Base-by-base conservation (phyloP, 2,329 filamentous ascomycete genomes). In the Penicillium sp. region DNA sequence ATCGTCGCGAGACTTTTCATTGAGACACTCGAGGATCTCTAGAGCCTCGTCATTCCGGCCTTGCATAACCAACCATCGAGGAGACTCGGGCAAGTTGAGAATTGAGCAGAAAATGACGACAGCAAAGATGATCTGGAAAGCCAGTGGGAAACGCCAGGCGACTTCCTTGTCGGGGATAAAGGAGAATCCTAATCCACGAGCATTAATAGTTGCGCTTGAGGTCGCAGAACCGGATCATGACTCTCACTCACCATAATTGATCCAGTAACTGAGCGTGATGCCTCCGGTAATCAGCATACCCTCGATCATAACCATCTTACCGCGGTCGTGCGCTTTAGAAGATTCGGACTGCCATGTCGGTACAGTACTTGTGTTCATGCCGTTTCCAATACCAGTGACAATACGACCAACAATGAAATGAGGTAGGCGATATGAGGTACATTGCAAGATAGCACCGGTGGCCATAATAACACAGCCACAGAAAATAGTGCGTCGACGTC, bases 51-150 rank as follows among this genome's bases (percentile, higher is more conserved):
- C 72, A 51, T 79, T 73, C n/a, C 72, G 67, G 29, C 77, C 78
- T 57, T 78, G 76, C 48, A 80, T 64, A 14, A 81, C 74, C 13
- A 82, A 67, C 75, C 78, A 81, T 46, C 79, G 70, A 2, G 79
- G 79, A 0, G 76, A 79, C 54, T 82, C 79, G 4, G 79, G 79
- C 3, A 80, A 63, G 3, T 69, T 66, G 12, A 75, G 59, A 19
- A 78, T 71, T 16, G 73, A 67, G 29, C 55, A 56, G 44, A 76
- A 67, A 22, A 80, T 77, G 18, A 79, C 64, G 2, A 80, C 41
- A 0, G 78, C 77, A 40, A 81, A 76, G 2, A 78, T 42, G 49
- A 80, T 78, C 59, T 81, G 79, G 57, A 81, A 78, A 5, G 74
- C 76, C 33, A 80, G 75, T 0, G 78, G 78, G 48, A 80, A 76